Evolutionary conservation across 1,284 basidiomycete species (phyloP).

Genomic region (Earliella scabrosa): DNA sequence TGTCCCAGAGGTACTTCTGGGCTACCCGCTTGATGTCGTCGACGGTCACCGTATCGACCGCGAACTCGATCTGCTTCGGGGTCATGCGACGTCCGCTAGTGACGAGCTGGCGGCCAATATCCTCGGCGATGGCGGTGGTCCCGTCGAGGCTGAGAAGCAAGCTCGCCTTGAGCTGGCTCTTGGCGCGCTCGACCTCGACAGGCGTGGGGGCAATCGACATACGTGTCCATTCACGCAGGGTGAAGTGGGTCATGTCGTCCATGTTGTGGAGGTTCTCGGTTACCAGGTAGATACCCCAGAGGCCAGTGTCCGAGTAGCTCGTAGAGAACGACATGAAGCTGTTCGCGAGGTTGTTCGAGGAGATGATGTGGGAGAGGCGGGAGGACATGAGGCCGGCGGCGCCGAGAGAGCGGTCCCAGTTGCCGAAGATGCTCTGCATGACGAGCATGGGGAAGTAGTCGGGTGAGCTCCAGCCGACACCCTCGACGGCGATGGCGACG

Average conservation of each 20-base stretch:
- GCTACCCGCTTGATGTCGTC: slow-evolving; percentile 96
- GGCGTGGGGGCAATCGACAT: slow-evolving; percentile 89
- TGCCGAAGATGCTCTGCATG: slow-evolving; percentile 98
- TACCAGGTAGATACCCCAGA: slow-evolving; percentile 99
- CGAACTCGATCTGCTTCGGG: slow-evolving; percentile 93
- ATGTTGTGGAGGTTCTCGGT: slow-evolving; percentile 94
- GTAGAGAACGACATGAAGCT: slow-evolving; percentile 99
- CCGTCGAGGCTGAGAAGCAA: slow-evolving; percentile 93
- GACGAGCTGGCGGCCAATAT: slow-evolving; percentile 96
- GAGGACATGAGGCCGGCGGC: slow-evolving; percentile 90
- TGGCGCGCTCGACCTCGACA: slow-evolving; percentile 94
- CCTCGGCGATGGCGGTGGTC: slow-evolving; percentile 96
- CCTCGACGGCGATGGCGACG: slow-evolving; percentile 97
- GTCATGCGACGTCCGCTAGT: slow-evolving; percentile 91
- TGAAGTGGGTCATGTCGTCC: slow-evolving; percentile 95
- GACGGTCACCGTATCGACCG: slow-evolving; percentile 87
- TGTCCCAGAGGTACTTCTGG: slow-evolving; percentile 97
- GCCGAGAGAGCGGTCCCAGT: slow-evolving; percentile 99
- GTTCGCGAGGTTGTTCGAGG: slow-evolving; percentile 96
- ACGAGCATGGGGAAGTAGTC: slow-evolving; percentile 99
- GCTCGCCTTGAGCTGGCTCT: slow-evolving; percentile 97
- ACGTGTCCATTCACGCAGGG: slow-evolving; percentile 95
- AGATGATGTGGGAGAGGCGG: slow-evolving; percentile 90
- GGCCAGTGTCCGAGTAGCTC: slow-evolving; percentile 98
- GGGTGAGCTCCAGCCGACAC: slow-evolving; percentile 96